phyloP scores from a whole-genome alignment of 345 rosid genomes.

The Gossypium thurberi region DNA sequence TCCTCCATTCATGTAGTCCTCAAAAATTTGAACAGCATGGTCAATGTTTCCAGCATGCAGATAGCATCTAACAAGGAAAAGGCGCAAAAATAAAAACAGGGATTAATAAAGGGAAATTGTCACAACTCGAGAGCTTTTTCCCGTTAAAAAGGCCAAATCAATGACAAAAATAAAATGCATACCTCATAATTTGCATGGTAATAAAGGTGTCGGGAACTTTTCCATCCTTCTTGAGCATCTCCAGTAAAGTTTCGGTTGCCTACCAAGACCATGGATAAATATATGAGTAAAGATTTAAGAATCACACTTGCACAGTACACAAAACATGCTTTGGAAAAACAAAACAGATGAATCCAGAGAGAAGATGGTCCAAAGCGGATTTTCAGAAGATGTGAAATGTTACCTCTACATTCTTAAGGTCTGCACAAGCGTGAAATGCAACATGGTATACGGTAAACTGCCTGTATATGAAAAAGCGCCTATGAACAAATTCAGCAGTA shows the following conservation, averaged over 20 bases:
- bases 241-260: conserved; percentile 68
- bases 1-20: conserved; percentile 50
- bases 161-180: background rate
- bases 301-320: background rate
- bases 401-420: conserved; percentile 73
- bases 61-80: conserved; percentile 54
- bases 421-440: conserved; percentile 84
- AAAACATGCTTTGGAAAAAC: conserved; percentile 3
- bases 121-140: background rate
- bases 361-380: background rate
- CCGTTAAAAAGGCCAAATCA: conserved; percentile 7
- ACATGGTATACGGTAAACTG: conserved; percentile 68
- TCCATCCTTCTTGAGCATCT: conserved; percentile 74
- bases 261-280: conserved; percentile 21
- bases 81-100: conserved; percentile 10
- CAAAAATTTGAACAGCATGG: conserved; percentile 53
- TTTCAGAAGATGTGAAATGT: conserved; percentile 11
- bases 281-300: background rate
- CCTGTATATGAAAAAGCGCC: conserved; percentile 58
- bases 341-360: background rate
- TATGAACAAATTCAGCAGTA: conserved; percentile 59
- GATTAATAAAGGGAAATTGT: background rate
- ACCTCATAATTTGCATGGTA: conserved; percentile 67
- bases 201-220: conserved; percentile 57
- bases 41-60: conserved; percentile 63